Evolutionary conservation across 176 grass and related monocot genomes (phyloP), one percentile per base, ranked within the genome.

Genomic region (Triticum monococcum): DNA sequence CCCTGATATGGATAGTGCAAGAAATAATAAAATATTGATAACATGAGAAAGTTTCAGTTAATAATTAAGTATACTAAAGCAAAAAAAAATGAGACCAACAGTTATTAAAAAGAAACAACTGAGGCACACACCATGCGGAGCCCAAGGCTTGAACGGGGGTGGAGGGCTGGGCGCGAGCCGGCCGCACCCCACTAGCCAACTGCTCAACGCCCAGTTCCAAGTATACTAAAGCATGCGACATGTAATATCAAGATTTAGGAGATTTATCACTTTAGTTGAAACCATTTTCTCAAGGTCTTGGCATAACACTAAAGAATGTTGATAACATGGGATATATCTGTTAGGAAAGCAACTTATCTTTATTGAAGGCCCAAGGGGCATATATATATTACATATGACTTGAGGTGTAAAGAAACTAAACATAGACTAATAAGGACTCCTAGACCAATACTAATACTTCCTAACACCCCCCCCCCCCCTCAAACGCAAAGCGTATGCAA

Each of bases 241-340:
- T 69, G 30, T 5, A 22, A 62, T 50, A 46, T 59, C 64, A 87
- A 31, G 41, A 87, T 76, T 63, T 2, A 43, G 18, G 74, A 62
- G 13, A 36, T 86, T 71, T 86, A 59, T 48, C 33, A 72, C 31
- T 56, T 80, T n/a, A 68, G 31, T 72, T 43, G 9, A 80, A 80
- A 66, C 11, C 24, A 86, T 60, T 86, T 86, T 79, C 12, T 28
- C 75, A 86, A 69, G 63, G 32, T 28, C 67, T 22, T 57, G 62
- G 32, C 23, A 30, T 24, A 79, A 8, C 62, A 67, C 1, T 54
- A 31, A 68, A 85, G 11, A 59, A 78, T 68, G 32, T 25, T 84
- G 41, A 59, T 48, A 70, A 57, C 5, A 38, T 68, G 66, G 12
- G 16, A 77, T 8, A 26, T 38, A 40, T 30, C 28, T 30, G 28